A percentile compares a stretch with the other conserved stretches of the same genome.
Evolutionary conservation across 2,329 filamentous ascomycete genomes (phyloP).

Genomic region (Mariannaea sp.): DNA sequence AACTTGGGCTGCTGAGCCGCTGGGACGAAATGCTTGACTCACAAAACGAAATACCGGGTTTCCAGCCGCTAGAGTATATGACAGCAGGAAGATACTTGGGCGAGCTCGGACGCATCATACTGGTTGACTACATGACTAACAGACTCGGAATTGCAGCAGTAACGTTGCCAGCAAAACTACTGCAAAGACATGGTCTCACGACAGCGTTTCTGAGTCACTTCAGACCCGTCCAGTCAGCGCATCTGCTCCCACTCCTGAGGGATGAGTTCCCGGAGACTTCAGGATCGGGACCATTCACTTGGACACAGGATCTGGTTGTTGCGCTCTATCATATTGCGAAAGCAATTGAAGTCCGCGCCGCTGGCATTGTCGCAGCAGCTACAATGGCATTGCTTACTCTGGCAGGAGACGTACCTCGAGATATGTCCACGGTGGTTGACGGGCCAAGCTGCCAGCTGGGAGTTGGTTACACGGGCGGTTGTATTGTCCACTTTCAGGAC

Average conservation of each 20-base stretch:
- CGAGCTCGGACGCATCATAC: conserved; percentile 73
- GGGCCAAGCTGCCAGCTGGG: conserved; percentile 62
- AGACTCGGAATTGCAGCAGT: conserved; percentile 46
- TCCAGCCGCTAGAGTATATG: conserved; percentile 86
- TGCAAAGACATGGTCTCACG: conserved; percentile 65
- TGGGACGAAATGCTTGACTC: conserved; percentile 74
- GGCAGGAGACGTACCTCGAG: conserved; percentile 65
- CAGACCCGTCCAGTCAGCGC: conserved; percentile 55
- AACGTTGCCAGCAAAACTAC: conserved; percentile 59
- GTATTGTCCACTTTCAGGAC: conserved; percentile 78
- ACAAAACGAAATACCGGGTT: conserved; percentile 71
- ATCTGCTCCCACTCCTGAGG: conserved; percentile 54
- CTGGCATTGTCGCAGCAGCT: conserved; percentile 74
- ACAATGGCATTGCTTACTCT: conserved; percentile 71
- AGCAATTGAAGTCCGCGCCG: conserved; percentile 72
- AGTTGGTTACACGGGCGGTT: conserved; percentile 80
- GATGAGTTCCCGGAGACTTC: conserved; percentile 57
- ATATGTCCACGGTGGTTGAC: conserved; percentile 24
- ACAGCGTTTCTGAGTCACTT: conserved; percentile 76
- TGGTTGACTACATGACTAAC: conserved; percentile 66
- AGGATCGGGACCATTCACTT: conserved; percentile 56
- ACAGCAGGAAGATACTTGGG: conserved; percentile 78
- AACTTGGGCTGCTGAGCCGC: conserved; percentile 65
- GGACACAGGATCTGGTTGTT: conserved; percentile 64
- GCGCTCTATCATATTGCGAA: conserved; percentile 70